Conservation (phyloP, 1,284 basidiomycete genomes). For the Papiliotrema laurentii region DNA sequence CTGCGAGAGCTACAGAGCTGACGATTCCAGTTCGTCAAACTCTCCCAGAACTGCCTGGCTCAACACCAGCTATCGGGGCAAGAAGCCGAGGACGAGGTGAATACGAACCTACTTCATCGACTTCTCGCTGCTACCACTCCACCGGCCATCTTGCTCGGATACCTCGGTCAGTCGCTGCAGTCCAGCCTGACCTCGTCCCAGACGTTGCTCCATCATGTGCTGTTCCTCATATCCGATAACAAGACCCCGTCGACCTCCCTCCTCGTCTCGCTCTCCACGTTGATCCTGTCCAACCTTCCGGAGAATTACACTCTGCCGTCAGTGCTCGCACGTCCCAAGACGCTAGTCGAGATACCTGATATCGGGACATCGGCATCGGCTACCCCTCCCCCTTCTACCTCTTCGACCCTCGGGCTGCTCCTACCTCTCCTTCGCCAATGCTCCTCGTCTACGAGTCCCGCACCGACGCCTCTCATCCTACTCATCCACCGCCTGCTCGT, state of each 20-base stretch:
- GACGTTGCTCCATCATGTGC: slow-evolving; percentile 20
- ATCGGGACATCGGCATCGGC: slow-evolving; percentile 24
- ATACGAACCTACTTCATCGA: neutral
- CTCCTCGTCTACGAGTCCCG: slow-evolving; percentile 9
- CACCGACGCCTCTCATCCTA: slow-evolving; percentile 10
- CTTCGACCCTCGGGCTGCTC: slow-evolving; percentile 27
- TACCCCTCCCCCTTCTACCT: slow-evolving; percentile 3
- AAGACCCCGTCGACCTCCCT: slow-evolving; percentile 7
- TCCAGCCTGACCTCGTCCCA: slow-evolving; percentile 16
- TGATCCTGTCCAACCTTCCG: slow-evolving; percentile 17
- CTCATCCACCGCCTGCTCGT: slow-evolving; percentile 23
- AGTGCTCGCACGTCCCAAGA: slow-evolving; percentile 7
- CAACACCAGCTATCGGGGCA: neutral
- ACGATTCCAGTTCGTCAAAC: slow-evolving; percentile 15
- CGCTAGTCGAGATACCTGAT: slow-evolving; percentile 13
- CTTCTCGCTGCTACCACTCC: slow-evolving; percentile 17
- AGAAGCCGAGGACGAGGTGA: slow-evolving; percentile 9
- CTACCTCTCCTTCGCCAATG: slow-evolving; percentile 33
- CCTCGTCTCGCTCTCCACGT: slow-evolving; percentile 17
- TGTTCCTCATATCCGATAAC: slow-evolving; percentile 17
- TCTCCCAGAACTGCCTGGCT: slow-evolving; percentile 9
- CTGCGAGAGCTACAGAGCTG: neutral
- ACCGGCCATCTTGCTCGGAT: slow-evolving; percentile 26
- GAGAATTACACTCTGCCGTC: slow-evolving; percentile 11
- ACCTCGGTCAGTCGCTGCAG: slow-evolving; percentile 27